phyloP scores from a whole-genome alignment of 2,329 filamentous ascomycete species.

The Trichoderma guizhouense region DNA sequence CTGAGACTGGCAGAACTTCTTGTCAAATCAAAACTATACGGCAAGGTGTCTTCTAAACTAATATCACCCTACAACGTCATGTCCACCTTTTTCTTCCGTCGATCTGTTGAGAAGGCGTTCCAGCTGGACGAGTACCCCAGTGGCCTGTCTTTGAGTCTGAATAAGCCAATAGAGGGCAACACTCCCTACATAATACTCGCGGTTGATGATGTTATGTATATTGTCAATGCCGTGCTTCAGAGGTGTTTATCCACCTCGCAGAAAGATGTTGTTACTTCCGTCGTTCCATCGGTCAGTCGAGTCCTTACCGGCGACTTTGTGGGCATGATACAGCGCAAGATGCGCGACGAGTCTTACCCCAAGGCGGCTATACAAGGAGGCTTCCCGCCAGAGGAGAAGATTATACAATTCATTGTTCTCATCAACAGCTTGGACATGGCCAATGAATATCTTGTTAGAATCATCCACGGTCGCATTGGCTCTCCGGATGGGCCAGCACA shows the following conservation, averaged over 20 bases:
- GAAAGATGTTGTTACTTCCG: constrained; percentile 69
- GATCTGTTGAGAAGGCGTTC: constrained; percentile 96
- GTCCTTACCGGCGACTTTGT: constrained; percentile 88
- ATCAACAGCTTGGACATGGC: constrained; percentile 95
- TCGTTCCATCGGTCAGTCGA: constrained; percentile 73
- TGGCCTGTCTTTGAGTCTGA: constrained; percentile 73
- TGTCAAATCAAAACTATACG: constrained; percentile 71
- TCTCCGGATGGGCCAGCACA: constrained; percentile 38
- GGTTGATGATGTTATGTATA: constrained; percentile 99
- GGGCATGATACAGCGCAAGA: constrained; percentile 94
- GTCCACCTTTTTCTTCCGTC: constrained; percentile 94
- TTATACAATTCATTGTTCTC: constrained; percentile 84
- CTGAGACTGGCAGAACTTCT: constrained; percentile 71
- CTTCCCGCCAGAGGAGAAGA: constrained; percentile 81
- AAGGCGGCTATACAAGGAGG: constrained; percentile 73
- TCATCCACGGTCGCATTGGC: constrained; percentile 67
- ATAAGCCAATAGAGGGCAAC: constrained; percentile 68
- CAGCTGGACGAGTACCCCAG: constrained; percentile 86
- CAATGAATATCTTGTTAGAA: constrained; percentile 84
- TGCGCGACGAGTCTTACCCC: constrained; percentile 94
- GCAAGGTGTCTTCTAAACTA: constrained; percentile 73
- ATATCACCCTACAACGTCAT: constrained; percentile 82
- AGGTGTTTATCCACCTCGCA: constrained; percentile 85
- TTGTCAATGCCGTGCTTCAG: constrained; percentile 87
- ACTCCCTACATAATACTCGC: constrained; percentile 91